A percentile compares a stretch with the other conserved stretches of the same genome.
Evolutionary conservation across 805 yeast genomes (phyloP).

Genomic region (Lipomyces lipofer): DNA sequence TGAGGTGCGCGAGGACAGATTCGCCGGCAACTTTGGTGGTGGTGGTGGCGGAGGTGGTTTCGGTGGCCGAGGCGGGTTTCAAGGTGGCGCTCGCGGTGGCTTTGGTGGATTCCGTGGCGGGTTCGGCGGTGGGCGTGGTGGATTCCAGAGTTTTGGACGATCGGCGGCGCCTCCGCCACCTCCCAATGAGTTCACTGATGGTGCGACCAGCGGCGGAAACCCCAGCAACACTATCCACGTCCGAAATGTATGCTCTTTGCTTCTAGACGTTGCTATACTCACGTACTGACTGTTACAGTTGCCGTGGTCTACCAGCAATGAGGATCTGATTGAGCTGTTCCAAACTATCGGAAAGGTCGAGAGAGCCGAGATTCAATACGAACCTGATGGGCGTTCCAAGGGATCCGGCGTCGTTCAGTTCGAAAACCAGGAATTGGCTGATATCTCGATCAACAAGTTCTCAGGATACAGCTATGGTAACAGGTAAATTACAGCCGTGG

Average conservation of each 20-base stretch:
- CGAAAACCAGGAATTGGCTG: slow-evolving; percentile 65
- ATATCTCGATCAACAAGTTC: slow-evolving; percentile 69
- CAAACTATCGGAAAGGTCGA: slow-evolving; percentile 77
- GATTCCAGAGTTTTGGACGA: slow-evolving; percentile 10
- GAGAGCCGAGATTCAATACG: slow-evolving; percentile 72
- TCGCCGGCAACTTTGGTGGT: slow-evolving; percentile 23
- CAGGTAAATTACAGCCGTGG: slow-evolving; percentile 34
- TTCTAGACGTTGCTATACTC: neutral
- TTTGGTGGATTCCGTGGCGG: slow-evolving; percentile 2
- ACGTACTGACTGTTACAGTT: slow-evolving; percentile 38
- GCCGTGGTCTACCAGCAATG: slow-evolving; percentile 85
- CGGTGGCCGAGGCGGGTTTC: slow-evolving; percentile 15
- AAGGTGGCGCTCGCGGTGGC: slow-evolving; percentile 6
- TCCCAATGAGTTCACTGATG: slow-evolving; percentile 57
- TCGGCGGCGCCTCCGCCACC: slow-evolving; percentile 15
- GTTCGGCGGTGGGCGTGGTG: slow-evolving; percentile 8
- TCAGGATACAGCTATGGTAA: slow-evolving; percentile 83
- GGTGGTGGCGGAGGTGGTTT: slow-evolving; percentile 29
- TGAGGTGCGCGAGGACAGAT: slow-evolving; percentile 74
- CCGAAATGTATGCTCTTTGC: slow-evolving; percentile 46
- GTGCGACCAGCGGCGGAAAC: slow-evolving; percentile 62
- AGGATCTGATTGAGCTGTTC: slow-evolving; percentile 81
- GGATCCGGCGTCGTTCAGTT: slow-evolving; percentile 88
- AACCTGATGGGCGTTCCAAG: slow-evolving; percentile 62
- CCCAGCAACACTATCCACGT: slow-evolving; percentile 65